Evolutionary conservation across 2,329 filamentous ascomycete genomes (phyloP), one percentile per base, ranked within the genome.

Genomic region (Plenodomus tracheiphilus): DNA sequence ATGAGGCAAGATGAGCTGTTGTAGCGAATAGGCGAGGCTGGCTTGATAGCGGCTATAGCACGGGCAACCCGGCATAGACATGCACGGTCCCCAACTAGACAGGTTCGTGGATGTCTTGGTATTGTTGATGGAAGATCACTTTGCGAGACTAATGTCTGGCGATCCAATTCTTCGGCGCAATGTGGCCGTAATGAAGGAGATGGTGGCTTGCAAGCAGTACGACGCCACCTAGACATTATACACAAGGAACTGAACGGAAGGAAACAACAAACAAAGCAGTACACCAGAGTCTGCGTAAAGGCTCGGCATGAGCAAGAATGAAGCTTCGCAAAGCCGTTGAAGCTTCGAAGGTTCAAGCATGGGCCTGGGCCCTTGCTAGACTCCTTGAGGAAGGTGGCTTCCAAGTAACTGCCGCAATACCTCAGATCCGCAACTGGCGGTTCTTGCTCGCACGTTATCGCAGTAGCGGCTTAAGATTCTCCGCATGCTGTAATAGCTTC

Each of bases 11-110:
- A 10, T 19, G 20, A 5, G 22, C 10, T 17, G 30, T 17, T 39
- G 45, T 43, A 56, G 55, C 59, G 51, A 62, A 61, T 59, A 20
- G 44, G 44, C 43, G 25, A 28, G 11, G 21, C 13, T 17, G 48
- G 40, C 15, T 19, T 49, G 46, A 54, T 59, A 42, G 38, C 41
- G 36, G 38, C 46, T 41, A 53, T 42, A 51, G 44, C 41, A 39
- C 43, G 38, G 19, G 39, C 49, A 48, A 47, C 32, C 25, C 44
- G 32, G 49, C 35, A 42, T 40, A 52, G 54, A 46, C 46, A 52
- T 37, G n/a, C 20, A 45, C 19, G 48, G 22, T 53, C 6, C 47
- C 41, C 35, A 35, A 53, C 41, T 9, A 49, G 53, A 47, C 47
- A 56, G 41, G 50, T 47, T 53, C 45, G 36, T 11, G 28, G 47